These are phyloP conservation scores for Acidiella bohemica DNA, from an alignment of 495 filamentous ascomycete species.

Conservation along the genomic window DNA sequence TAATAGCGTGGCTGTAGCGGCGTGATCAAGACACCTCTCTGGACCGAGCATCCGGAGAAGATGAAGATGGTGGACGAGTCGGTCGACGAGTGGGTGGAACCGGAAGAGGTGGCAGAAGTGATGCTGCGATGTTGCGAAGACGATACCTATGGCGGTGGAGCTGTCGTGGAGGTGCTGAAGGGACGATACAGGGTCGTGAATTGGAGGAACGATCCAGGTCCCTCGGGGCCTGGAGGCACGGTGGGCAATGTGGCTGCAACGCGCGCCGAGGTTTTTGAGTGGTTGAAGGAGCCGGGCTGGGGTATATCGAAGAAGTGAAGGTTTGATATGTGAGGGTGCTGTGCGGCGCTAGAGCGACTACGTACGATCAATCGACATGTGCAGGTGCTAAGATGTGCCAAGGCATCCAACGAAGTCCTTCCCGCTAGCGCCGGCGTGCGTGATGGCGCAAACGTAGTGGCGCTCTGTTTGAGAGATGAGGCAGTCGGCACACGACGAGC, in stretches of 20 bases:
- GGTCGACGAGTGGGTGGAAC: constrained; percentile 45
- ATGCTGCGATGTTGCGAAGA: constrained; percentile 50
- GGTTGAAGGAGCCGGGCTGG: constrained; percentile 1
- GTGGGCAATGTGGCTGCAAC: background rate
- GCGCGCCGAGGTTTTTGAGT: background rate
- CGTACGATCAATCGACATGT: no score
- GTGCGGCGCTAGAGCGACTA: no score
- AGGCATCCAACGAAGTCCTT: no score
- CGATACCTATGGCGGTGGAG: constrained; percentile 28
- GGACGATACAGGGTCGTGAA: constrained; percentile 38
- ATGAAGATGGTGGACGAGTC: constrained; percentile 38
- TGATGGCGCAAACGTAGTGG: no score
- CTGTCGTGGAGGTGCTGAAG: constrained; percentile 47
- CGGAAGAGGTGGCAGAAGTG: constrained; percentile 50
- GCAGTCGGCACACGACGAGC: no score
- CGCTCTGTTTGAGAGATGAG: no score
- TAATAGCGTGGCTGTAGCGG: constrained; percentile 41
- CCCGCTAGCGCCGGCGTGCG: no score
- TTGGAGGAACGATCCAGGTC: constrained; percentile 46
- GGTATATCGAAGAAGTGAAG: constrained; percentile 1
- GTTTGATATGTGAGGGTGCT: no score
- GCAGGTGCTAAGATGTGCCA: no score
- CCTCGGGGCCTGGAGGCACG: constrained; percentile 14
- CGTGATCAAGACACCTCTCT: constrained; percentile 52
- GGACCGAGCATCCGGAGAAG: constrained; percentile 58